Percentiles rank a stretch among this genome's conserved stretches.
These are phyloP conservation scores for Lasiosphaeria ovina DNA, from an alignment of 495 filamentous ascomycete genomes.

Conservation along the genomic window DNA sequence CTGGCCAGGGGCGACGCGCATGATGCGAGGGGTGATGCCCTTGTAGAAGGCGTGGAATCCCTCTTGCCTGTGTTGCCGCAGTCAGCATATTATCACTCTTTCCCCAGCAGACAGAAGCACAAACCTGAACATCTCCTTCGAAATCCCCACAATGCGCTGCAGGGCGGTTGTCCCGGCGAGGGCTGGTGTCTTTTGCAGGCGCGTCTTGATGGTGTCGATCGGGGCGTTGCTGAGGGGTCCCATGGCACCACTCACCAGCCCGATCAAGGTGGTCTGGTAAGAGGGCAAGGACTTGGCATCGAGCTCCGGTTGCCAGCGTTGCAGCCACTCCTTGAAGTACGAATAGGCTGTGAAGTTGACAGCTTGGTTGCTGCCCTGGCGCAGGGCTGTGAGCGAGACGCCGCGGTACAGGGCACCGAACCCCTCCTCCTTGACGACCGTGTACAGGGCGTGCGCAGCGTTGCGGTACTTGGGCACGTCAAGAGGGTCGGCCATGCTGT, in stretches of 20 bases:
- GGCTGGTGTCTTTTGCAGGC: slow-evolving; percentile 85
- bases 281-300: slow-evolving; percentile 62
- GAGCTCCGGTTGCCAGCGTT: slow-evolving; percentile 64
- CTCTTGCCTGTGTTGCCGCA: slow-evolving; percentile 58
- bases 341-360: slow-evolving; percentile 99
- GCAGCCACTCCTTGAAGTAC: slow-evolving; percentile 78
- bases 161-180: slow-evolving; percentile 77
- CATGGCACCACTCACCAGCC: slow-evolving; percentile 89
- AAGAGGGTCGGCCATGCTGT: slow-evolving; percentile 87
- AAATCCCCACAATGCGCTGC: slow-evolving; percentile 72
- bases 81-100: background rate
- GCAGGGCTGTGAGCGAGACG: slow-evolving; percentile 86
- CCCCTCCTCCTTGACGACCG: slow-evolving; percentile 88
- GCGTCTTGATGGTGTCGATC: slow-evolving; percentile 98
- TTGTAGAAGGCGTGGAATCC: slow-evolving; percentile 95
- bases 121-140: slow-evolving; percentile 87
- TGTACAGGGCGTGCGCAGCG: slow-evolving; percentile 92
- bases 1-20: slow-evolving; percentile 96
- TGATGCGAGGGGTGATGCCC: slow-evolving; percentile 95
- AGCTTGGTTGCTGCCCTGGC: slow-evolving; percentile 96
- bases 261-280: slow-evolving; percentile 89
- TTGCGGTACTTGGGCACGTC: slow-evolving; percentile 96
- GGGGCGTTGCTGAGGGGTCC: slow-evolving; percentile 94
- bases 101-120: slow-evolving; percentile 15
- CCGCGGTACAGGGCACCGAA: slow-evolving; percentile 84